These are phyloP conservation scores for Neurospora intermedia DNA, from an alignment of 495 filamentous ascomycete species.

Conservation along the genomic window DNA sequence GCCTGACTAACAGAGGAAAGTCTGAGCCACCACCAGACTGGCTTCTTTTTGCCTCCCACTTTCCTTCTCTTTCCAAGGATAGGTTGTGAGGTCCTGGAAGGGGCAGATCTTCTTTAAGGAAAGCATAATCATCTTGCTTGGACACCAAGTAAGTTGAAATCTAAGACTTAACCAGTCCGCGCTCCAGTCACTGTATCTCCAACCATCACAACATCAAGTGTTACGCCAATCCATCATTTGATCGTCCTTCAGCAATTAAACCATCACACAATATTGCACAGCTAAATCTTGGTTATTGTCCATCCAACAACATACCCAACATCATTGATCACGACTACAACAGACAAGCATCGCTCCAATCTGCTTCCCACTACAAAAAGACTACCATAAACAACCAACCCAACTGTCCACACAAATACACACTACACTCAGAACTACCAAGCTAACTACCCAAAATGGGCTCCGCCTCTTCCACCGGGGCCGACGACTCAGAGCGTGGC, in stretches of 20 bases:
- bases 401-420: neutral
- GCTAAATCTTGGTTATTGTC: neutral
- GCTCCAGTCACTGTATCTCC: neutral
- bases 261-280: neutral
- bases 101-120: neutral
- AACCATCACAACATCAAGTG: neutral
- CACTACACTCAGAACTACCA: neutral
- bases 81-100: neutral
- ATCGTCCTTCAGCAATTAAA: neutral
- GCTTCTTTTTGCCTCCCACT: neutral
- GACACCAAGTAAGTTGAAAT: neutral
- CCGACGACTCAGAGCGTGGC: neutral
- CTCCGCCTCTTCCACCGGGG: neutral
- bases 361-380: neutral
- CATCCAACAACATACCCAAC: neutral
- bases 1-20: neutral
- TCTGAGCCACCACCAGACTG: neutral
- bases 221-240: neutral
- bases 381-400: neutral
- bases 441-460: neutral
- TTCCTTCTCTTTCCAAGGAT: neutral
- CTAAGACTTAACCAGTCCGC: neutral
- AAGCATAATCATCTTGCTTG: neutral
- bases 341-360: neutral
- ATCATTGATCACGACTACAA: neutral